These are phyloP conservation scores for Hyaloscypha bicolor DNA, from an alignment of 495 filamentous ascomycete genomes.

Conservation along the genomic window DNA sequence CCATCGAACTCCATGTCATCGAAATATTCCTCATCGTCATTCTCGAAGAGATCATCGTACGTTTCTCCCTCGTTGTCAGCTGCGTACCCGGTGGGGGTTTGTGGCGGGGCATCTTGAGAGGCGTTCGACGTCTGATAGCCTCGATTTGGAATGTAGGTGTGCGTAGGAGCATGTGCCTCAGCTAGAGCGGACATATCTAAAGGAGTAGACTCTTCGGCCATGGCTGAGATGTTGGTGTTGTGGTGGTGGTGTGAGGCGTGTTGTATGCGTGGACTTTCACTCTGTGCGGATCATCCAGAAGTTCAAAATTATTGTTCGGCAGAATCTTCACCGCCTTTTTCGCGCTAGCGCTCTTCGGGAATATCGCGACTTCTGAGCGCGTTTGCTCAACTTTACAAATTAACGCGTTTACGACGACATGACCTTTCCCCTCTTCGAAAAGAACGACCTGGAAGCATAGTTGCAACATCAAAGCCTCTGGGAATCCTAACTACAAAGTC, in stretches of 20 bases:
- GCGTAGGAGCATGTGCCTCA: constrained; percentile 51
- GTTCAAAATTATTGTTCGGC: not conserved
- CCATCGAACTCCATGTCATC: constrained; percentile 61
- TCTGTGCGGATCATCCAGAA: not conserved
- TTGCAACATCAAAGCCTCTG: not conserved
- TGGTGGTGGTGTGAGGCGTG: not conserved
- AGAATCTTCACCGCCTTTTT: not conserved
- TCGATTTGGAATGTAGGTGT: constrained; percentile 57
- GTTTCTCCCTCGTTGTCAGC: constrained; percentile 41
- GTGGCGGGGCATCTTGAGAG: constrained; percentile 28
- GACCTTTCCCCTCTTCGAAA: not conserved
- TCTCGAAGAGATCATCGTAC: constrained; percentile 59
- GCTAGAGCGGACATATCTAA: constrained; percentile 30
- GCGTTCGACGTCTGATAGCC: constrained; percentile 45
- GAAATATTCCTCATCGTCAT: constrained; percentile 56
- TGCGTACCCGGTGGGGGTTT: constrained; percentile 31
- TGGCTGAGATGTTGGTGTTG: constrained; percentile 13
- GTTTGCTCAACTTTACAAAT: not conserved
- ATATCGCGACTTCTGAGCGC: not conserved
- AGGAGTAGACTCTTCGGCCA: constrained; percentile 34
- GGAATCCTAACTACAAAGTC: not conserved
- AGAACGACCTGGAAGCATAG: not conserved
- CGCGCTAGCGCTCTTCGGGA: not conserved
- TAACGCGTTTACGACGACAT: constrained; percentile 10
- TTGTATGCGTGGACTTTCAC: not conserved